Evolutionary conservation across 352 stramenopile genomes (phyloP).

Genomic region (Globisporangium polare): DNA sequence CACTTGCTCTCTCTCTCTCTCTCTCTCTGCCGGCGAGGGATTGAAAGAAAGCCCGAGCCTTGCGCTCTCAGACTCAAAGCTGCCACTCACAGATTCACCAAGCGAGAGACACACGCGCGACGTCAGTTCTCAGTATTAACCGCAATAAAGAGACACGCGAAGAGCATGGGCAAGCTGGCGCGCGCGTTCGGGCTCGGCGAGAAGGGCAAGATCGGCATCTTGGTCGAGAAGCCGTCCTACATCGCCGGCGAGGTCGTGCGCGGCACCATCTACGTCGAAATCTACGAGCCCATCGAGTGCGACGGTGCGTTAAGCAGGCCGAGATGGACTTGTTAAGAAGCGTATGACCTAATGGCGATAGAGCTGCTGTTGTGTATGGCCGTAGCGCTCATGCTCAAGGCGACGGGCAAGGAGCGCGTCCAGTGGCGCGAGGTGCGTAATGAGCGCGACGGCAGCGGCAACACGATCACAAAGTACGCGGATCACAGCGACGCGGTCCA

Average conservation of each 20-base stretch:
- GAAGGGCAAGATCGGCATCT: slow-evolving; percentile 61
- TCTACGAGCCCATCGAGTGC: slow-evolving; percentile 57
- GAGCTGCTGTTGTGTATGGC: background rate
- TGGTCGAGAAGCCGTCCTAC: slow-evolving; percentile 52
- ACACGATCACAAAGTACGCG: slow-evolving; percentile 21
- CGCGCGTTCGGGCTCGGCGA: slow-evolving; percentile 49
- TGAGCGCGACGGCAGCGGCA: slow-evolving; percentile 31
- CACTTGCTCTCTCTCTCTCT: no score
- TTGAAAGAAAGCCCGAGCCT: no score
- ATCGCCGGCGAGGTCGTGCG: slow-evolving; percentile 55
- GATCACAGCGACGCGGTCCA: slow-evolving; percentile 35
- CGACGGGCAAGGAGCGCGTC: slow-evolving; percentile 61
- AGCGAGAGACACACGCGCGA: no score
- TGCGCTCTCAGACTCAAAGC: no score
- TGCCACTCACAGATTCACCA: no score
- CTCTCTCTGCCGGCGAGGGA: no score
- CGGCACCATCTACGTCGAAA: slow-evolving; percentile 47
- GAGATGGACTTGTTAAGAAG: background rate
- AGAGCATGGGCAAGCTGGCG: slow-evolving; percentile 44
- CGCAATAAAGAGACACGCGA: no score
- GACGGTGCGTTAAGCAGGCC: slow-evolving; percentile 30
- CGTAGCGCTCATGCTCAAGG: slow-evolving; percentile 59
- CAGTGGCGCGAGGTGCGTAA: slow-evolving; percentile 36
- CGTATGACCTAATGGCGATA: background rate
- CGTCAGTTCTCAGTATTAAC: no score